Conservation (phyloP, 257 asterid genomes). For the Asclepias syriaca region DNA sequence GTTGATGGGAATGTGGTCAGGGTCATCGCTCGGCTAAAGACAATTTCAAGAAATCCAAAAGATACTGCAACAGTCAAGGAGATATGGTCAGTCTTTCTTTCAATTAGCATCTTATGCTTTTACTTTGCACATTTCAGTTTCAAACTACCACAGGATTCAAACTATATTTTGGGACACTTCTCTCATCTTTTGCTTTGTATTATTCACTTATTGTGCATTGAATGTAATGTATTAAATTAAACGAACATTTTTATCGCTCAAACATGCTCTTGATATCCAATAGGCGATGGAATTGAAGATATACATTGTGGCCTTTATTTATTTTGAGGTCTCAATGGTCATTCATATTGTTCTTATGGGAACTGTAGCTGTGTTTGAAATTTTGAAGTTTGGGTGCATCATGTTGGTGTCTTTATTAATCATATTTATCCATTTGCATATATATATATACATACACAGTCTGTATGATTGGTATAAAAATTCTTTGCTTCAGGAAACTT, state of each 20-base stretch:
- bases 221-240: not conserved
- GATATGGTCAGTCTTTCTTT: conserved; percentile 56
- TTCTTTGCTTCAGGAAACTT: conserved; percentile 52
- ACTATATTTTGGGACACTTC: not conserved
- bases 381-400: not conserved
- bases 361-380: not conserved
- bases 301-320: not conserved
- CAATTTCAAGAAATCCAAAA: conserved; percentile 88
- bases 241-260: not conserved
- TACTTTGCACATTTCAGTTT: not conserved
- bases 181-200: not conserved
- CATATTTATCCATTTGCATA: not conserved
- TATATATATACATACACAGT: not conserved
- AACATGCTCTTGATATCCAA: too few relatives aligned
- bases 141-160: not conserved
- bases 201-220: too few relatives aligned
- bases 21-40: conserved; percentile 78
- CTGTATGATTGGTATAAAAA: conserved; percentile 3
- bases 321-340: not conserved
- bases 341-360: not conserved
- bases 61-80: conserved; percentile 51
- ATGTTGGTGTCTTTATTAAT: not conserved
- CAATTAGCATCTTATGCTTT: conserved; percentile 5
- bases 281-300: not conserved
- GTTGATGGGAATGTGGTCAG: conserved; percentile 96